phyloP scores from a whole-genome alignment of 805 yeast genomes.

The Sugiyamaella americana region DNA sequence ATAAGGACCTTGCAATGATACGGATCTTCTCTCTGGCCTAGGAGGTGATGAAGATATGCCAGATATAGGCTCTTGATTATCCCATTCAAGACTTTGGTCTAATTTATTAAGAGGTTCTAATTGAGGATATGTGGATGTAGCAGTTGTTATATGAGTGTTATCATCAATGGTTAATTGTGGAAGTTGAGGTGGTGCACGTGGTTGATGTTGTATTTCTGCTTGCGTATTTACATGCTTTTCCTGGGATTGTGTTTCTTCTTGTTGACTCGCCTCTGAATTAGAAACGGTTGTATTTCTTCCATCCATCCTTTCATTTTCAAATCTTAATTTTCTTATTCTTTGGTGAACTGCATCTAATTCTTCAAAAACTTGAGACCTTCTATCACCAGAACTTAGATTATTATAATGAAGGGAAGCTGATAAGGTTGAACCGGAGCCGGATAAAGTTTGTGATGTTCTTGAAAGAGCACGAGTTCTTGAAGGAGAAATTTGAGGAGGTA shows the following conservation, averaged over 20 bases:
- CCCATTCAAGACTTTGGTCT: background rate
- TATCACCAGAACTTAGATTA: slow-evolving; percentile 1
- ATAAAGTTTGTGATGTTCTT: background rate
- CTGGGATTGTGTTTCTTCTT: slow-evolving; percentile 5
- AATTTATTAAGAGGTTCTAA: background rate
- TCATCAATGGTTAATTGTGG: background rate
- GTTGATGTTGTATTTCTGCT: slow-evolving; percentile 9
- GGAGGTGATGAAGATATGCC: slow-evolving; percentile 1
- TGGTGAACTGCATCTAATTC: slow-evolving; percentile 12
- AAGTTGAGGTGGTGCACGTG: slow-evolving; percentile 8
- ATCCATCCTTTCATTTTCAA: slow-evolving; percentile 1
- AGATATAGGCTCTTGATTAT: slow-evolving; percentile 4
- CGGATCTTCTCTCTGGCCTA: background rate
- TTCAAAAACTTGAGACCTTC: slow-evolving; percentile 9
- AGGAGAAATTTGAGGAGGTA: background rate
- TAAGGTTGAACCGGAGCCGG: too few species aligned
- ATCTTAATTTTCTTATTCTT: slow-evolving; percentile 9
- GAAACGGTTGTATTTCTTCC: background rate
- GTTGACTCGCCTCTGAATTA: slow-evolving; percentile 1
- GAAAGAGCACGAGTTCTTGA: background rate
- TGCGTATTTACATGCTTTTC: slow-evolving; percentile 10
- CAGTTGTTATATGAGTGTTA: background rate
- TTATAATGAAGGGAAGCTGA: too few species aligned
- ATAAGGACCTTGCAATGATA: background rate
- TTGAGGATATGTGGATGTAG: background rate